These are phyloP conservation scores for Chaetomium strumarium DNA, from an alignment of 2,329 filamentous ascomycete species.

Conservation along the genomic window DNA sequence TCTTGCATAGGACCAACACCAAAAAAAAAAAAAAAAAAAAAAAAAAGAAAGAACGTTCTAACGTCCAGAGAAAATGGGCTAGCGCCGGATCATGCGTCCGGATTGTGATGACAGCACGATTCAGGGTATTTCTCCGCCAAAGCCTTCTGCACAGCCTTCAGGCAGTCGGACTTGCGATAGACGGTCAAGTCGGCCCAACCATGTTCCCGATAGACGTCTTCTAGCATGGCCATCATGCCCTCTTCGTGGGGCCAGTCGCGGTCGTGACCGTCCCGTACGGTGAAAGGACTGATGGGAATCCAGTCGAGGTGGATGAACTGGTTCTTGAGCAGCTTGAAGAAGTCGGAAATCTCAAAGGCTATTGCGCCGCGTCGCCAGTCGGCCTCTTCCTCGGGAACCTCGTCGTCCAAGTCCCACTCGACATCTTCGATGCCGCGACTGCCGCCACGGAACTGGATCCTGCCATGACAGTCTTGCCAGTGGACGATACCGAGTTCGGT, in stretches of 20 bases:
- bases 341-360: neutral
- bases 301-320: neutral
- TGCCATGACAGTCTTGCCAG: neutral
- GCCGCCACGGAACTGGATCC: neutral
- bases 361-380: neutral
- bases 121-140: neutral
- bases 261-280: neutral
- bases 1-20: no score
- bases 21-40: no score
- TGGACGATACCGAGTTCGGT: constrained; percentile 1
- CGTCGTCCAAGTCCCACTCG: neutral
- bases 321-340: constrained; percentile 6
- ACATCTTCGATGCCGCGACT: neutral
- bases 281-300: constrained; percentile 3
- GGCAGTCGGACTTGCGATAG: neutral
- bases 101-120: no score
- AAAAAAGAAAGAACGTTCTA: no score
- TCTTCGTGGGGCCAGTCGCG: neutral
- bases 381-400: neutral
- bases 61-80: no score
- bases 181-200: neutral
- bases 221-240: neutral
- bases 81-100: no score
- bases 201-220: neutral
- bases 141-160: neutral